Conservation (phyloP, 371 early-diverging fungal species). For the Lichtheimia corymbifera region DNA sequence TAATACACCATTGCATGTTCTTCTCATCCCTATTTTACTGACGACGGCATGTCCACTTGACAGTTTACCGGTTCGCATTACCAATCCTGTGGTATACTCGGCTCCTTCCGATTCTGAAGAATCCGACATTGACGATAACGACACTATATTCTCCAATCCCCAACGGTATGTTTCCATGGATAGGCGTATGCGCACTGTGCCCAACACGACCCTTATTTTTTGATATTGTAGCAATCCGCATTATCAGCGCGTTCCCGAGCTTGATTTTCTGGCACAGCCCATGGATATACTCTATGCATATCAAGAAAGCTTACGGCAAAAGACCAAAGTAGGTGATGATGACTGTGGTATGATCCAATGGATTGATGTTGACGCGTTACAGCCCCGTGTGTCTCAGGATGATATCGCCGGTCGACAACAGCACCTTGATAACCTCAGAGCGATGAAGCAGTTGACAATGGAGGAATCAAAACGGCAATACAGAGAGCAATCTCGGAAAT, state of each 20-base stretch:
- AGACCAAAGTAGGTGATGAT: neutral
- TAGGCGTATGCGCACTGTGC: neutral
- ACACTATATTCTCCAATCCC: neutral
- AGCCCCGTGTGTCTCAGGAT: neutral
- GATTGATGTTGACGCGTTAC: neutral
- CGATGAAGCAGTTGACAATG: neutral
- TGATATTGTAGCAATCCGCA: conserved; percentile 7
- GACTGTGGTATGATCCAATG: neutral
- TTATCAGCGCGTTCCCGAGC: neutral
- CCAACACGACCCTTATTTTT: neutral
- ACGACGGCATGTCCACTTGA: too few relatives aligned
- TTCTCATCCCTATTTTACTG: too few relatives aligned
- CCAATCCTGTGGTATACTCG: conserved; percentile 19
- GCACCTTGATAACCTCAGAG: neutral
- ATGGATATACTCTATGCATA: neutral
- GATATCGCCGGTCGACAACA: neutral
- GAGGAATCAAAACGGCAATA: neutral
- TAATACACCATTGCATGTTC: too few relatives aligned
- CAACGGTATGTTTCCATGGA: neutral
- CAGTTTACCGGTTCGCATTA: conserved; percentile 3
- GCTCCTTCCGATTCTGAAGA: conserved; percentile 24
- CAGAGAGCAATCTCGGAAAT: neutral
- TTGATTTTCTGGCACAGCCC: neutral
- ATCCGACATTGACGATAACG: conserved; percentile 21
- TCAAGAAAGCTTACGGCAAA: conserved; percentile 1